Evolutionary conservation across 305 asterid species (phyloP), one percentile per base, ranked within the genome.

Genomic region (Striga hermonthica): DNA sequence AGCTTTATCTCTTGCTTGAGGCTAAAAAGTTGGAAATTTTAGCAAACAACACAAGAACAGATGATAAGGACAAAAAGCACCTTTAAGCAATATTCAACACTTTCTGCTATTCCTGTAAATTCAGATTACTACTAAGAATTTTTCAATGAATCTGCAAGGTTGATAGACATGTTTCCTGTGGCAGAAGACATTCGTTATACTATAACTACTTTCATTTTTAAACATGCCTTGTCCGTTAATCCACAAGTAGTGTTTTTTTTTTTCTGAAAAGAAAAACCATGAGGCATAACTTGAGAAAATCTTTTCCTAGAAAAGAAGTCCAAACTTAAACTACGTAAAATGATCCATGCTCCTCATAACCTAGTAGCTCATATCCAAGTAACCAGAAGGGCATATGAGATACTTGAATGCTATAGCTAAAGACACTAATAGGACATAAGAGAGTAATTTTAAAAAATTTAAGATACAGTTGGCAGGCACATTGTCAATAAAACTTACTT

Each of bases 1-100:
- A 63, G 94, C 94, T 62, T 84, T 90, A 76, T 90, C 95, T 73
- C 91, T 87, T 47, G 97, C 95, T 84, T 87, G 97, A 76, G 97
- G 97, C 97, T 90, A 65, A 76, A 78, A 78, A 37, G 56, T 53
- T 53, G 39, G 60, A 52, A 54, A 72, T 53, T 64, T 62, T 43
- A 73, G 71, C 70, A 64, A 68, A n/a, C 67, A 73, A 69, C 10
- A 62, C 56, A 49, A 65, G 45, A 14, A 69, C 31, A 58, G 44
- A 64, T 52, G 50, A 50, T 40, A 49, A 60, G 69, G 67, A 65
- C n/a, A n/a, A n/a, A 73, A 72, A 60, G 43, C 57, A 67, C 37
- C 57, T 34, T 39, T 64, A 74, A 62, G 75, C 53, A 54, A n/a
- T 62, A 47, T 44, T 60, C 62, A 36, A 49, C 15, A 74, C 54